These are phyloP conservation scores for Vitis amurensis DNA, from an alignment of 164 flowering plant genomes.

Conservation along the genomic window DNA sequence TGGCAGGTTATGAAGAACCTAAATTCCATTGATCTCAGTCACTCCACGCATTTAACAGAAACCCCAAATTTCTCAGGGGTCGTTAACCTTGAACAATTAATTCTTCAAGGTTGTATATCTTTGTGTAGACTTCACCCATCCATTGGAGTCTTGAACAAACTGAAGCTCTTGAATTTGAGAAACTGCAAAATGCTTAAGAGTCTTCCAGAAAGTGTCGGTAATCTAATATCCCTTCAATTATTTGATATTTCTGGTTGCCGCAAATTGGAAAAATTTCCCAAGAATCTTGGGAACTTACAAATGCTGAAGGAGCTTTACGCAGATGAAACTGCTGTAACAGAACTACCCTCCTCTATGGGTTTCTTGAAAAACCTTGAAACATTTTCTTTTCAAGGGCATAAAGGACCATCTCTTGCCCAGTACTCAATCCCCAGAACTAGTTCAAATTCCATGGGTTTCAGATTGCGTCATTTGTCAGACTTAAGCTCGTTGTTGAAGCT, in stretches of 20 bases:
- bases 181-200: conserved; percentile 11
- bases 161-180: background rate
- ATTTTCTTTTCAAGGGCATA: no score
- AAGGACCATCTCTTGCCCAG: background rate
- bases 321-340: no score
- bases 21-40: conserved; percentile 10
- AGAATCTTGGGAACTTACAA: no score
- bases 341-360: no score
- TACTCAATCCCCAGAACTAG: background rate
- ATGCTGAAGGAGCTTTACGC: no score
- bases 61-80: conserved; percentile 7
- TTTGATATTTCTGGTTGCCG: no score
- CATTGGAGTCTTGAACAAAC: conserved; percentile 7
- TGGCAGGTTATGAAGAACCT: conserved; percentile 2
- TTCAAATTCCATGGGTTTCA: background rate
- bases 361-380: no score
- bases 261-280: no score
- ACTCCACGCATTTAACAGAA: background rate
- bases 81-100: conserved; percentile 8
- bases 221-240: background rate
- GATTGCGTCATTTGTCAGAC: background rate
- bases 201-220: conserved; percentile 2
- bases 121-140: conserved; percentile 17
- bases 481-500: background rate
- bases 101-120: conserved; percentile 14